phyloP scores from a whole-genome alignment of 495 filamentous ascomycete species.

The Chaetomium tenue region DNA sequence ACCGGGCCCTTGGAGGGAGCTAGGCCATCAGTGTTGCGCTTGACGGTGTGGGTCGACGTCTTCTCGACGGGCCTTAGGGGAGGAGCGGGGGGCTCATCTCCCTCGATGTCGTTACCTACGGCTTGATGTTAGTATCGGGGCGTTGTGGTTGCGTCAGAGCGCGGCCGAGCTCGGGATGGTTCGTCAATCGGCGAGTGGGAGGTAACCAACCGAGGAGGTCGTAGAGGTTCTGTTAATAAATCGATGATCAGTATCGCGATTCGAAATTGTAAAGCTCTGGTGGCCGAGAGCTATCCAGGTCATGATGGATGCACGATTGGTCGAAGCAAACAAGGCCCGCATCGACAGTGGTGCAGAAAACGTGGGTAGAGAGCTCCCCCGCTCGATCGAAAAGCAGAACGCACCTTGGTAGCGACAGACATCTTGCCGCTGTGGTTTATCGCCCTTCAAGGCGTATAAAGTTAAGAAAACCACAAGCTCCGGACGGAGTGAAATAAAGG shows the following conservation, averaged over 20 bases:
- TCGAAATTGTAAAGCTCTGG: slow-evolving; percentile 1
- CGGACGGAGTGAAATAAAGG: slow-evolving; percentile 13
- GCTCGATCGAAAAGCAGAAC: slow-evolving; percentile 22
- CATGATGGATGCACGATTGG: slow-evolving; percentile 16
- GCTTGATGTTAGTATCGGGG: slow-evolving; percentile 28
- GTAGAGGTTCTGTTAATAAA: slow-evolving; percentile 66
- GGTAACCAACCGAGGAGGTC: slow-evolving; percentile 72
- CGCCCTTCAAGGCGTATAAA: slow-evolving; percentile 34
- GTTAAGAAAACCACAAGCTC: slow-evolving; percentile 24
- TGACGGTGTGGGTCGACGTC: slow-evolving; percentile 70
- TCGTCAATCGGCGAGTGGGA: slow-evolving; percentile 19
- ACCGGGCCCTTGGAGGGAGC: slow-evolving; percentile 54
- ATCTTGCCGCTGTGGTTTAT: slow-evolving; percentile 52
- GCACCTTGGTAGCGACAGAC: slow-evolving; percentile 64
- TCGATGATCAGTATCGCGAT: slow-evolving; percentile 33
- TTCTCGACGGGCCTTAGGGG: slow-evolving; percentile 86
- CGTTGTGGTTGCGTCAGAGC: background rate
- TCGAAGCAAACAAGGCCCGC: slow-evolving; percentile 9
- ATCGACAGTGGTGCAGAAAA: background rate
- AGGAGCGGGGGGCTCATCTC: slow-evolving; percentile 73
- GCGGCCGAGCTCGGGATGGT: background rate
- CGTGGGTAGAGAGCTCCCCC: background rate
- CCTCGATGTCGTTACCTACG: slow-evolving; percentile 81
- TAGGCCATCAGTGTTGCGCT: slow-evolving; percentile 84
- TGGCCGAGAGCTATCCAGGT: background rate